Evolutionary conservation across 148 eudicot species (phyloP), one percentile per base, ranked within the genome.

Genomic region (Vaccinium vitisidaea): DNA sequence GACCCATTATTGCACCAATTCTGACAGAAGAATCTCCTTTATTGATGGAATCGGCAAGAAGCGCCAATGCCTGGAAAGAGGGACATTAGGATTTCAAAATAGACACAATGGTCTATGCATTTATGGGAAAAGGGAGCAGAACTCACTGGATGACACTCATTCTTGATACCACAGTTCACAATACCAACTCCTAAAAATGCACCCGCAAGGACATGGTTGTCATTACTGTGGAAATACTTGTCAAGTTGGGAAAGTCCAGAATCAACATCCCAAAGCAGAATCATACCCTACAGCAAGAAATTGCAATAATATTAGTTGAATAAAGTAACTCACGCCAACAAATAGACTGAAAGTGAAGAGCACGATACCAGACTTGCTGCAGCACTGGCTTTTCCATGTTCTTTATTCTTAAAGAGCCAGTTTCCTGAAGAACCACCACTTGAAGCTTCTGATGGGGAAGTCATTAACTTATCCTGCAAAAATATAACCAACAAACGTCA

Each of bases 351-450:
- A n/a, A 19, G 58, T 18, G 49, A 27, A 78, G 78, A 77, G 84
- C 13, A 71, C 85, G 89, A 84, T 77, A 97, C 99, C 98, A 97
- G 87, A 89, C 99, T 97, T 63, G 99, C 99, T 54, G 98, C 98
- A 87, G 98, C 99, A 90, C 98, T 97, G 88, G 93, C 87, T 90
- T 95, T 97, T 39, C 98, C 98, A 87, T 97, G 98, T 82, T 97
- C 99, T 90, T 95, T 97, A 87, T 97, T 93, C 87, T 97, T 97
- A 84, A 93, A 97, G 80, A 97, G 96, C 99, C 99, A 97, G 86
- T 92, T 92, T 63, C 94, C 93, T 10, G 96, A 91, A 77, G 98
- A 88, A 75, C 94, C 88, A 65, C 95, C 94, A 85, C 90, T 90
- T 69, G 98, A 86, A 65, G 96, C 84, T 75, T 95, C 99, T 13